Conservation (phyloP, 1,284 basidiomycete species). For the Sporisorium iseilematis-ciliati region DNA sequence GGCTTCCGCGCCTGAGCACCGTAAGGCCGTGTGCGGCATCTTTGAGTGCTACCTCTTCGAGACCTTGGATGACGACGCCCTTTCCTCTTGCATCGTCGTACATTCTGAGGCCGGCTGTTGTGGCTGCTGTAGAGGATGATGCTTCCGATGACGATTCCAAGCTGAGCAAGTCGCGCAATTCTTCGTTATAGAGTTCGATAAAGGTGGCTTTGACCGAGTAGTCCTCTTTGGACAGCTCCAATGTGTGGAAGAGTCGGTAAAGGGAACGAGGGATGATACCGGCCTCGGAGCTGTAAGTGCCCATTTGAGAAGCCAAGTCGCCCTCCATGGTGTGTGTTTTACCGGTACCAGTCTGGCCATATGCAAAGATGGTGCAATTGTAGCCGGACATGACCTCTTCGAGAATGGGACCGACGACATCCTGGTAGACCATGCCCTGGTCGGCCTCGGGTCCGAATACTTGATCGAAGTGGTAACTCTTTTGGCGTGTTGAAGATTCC, state of each 20-base stretch:
- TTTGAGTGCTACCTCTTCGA: constrained; percentile 89
- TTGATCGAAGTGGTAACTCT: constrained; percentile 67
- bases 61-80: constrained; percentile 91
- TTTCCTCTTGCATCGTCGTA: constrained; percentile 83
- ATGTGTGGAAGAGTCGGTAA: constrained; percentile 88
- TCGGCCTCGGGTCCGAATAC: constrained; percentile 97
- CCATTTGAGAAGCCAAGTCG: constrained; percentile 72
- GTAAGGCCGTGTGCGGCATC: constrained; percentile 86
- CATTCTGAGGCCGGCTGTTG: constrained; percentile 72
- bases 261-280: constrained; percentile 98
- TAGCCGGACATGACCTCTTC: constrained; percentile 94
- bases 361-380: constrained; percentile 98
- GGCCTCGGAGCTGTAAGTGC: constrained; percentile 87
- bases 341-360: constrained; percentile 98
- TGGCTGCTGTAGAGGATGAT: constrained; percentile 5
- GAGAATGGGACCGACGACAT: constrained; percentile 92
- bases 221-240: constrained; percentile 79
- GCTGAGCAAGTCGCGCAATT: constrained; percentile 79
- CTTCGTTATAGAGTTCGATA: constrained; percentile 99
- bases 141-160: constrained; percentile 31
- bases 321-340: constrained; percentile 81
- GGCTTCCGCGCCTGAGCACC: constrained; percentile 87
- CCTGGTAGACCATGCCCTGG: constrained; percentile 91
- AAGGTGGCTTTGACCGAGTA: constrained; percentile 94
- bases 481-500: constrained; percentile 51